A percentile compares a stretch with the other conserved stretches of the same genome.
Evolutionary conservation across 2,329 filamentous ascomycete species (phyloP).

Genomic region (Fusarium drepaniforme): DNA sequence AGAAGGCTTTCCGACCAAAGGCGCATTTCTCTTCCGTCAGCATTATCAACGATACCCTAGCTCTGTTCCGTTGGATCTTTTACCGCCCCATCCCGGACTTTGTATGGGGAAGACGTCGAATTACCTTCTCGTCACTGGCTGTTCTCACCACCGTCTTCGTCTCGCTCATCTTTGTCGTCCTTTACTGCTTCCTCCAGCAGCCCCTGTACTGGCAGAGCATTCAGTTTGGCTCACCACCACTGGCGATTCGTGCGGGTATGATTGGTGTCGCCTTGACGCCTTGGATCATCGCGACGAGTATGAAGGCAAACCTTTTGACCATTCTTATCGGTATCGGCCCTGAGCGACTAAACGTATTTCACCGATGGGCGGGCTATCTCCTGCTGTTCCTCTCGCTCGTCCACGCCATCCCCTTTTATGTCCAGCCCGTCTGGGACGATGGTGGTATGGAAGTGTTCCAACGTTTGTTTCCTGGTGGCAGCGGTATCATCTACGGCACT

Average conservation of each 20-base stretch:
- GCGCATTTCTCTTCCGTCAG: constrained; percentile 82
- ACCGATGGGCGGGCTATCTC: constrained; percentile 91
- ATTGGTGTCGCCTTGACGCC: constrained; percentile 90
- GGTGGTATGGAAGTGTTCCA: constrained; percentile 78
- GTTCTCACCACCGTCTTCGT: constrained; percentile 76
- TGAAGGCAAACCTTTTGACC: constrained; percentile 90
- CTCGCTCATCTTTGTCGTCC: constrained; percentile 77
- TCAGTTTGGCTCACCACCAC: constrained; percentile 84
- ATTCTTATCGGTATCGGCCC: constrained; percentile 91
- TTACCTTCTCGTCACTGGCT: constrained; percentile 85
- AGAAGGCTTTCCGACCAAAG: constrained; percentile 70
- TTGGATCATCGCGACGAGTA: constrained; percentile 91
- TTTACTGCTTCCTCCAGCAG: constrained; percentile 89
- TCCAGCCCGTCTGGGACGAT: constrained; percentile 88
- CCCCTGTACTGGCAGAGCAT: constrained; percentile 93
- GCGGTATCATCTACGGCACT: constrained; percentile 84
- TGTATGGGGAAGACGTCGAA: constrained; percentile 72
- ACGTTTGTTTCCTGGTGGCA: constrained; percentile 73
- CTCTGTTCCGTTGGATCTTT: constrained; percentile 89
- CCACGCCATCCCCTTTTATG: constrained; percentile 89
- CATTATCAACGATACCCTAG: constrained; percentile 81
- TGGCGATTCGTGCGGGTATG: constrained; percentile 92
- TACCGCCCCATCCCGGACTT: constrained; percentile 87
- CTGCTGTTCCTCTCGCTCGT: constrained; percentile 86
- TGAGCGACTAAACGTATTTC: constrained; percentile 91